Evolutionary conservation across 176 grass and related monocot species (phyloP), one percentile per base, ranked within the genome.

Genomic region (Triticum urartu): DNA sequence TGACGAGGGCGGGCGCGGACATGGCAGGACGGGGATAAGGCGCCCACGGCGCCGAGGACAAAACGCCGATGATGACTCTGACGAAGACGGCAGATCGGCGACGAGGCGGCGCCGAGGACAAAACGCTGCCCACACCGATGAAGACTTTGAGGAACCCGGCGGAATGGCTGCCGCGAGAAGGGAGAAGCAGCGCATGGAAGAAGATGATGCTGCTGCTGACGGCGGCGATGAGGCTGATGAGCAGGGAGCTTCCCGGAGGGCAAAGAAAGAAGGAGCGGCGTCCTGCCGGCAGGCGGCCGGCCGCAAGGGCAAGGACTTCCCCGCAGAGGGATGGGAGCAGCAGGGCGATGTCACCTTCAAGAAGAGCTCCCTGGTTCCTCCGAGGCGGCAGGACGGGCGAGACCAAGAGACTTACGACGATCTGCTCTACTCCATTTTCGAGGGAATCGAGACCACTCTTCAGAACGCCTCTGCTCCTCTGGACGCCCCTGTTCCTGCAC

Each of bases 351-450:
- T 88, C 33, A 68, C 17, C 22, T 84, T 83, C 87, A 84, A 84
- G 61, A 79, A 36, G 79, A 63, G 45, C 10, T 21, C 38, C 5
- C 65, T 71, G 2, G 17, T 18, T 68, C 4, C 59, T n/a, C 11
- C 39, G 33, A 64, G 14, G 67, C 72, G 42, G 54, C 78, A 18
- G 75, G 65, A 32, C 9, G 7, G 68, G 6, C 66, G 7, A 35
- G 58, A 60, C 21, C 77, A 47, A 18, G 87, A 68, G 8, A 68
- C 75, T 5, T 84, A 84, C 36, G 81, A 84, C 33, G 75, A 79
- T 30, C 75, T 89, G 10, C 28, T 89, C 40, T 63, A 84, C 34
- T 48, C 87, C n/a, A 48, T 89, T 58, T 89, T 84, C 5, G 76
- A 68, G 15, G 81, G 33, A 21, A 63, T 65, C 54, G 81, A 89